phyloP scores from a whole-genome alignment of 1,284 basidiomycete genomes.

The Boletellus sp. region DNA sequence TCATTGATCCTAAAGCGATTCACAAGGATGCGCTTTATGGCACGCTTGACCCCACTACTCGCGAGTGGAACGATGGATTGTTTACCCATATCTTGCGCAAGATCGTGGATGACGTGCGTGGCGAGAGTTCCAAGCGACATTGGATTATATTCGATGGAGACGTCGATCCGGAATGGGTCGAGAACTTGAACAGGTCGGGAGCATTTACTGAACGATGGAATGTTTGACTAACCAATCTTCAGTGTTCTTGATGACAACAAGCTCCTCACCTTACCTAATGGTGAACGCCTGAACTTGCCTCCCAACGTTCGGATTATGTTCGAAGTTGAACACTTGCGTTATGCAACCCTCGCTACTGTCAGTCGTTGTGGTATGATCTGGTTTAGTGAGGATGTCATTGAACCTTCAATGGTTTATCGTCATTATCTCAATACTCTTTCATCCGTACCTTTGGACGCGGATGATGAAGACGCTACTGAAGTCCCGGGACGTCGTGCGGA shows the following conservation, averaged over 20 bases:
- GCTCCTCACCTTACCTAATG: slow-evolving; percentile 93
- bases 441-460: slow-evolving; percentile 79
- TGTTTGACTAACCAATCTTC: slow-evolving; percentile 12
- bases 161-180: slow-evolving; percentile 99
- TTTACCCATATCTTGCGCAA: slow-evolving; percentile 98
- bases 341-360: slow-evolving; percentile 97
- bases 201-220: slow-evolving; percentile 1
- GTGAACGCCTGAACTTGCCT: slow-evolving; percentile 96
- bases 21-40: slow-evolving; percentile 98
- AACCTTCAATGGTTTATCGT: slow-evolving; percentile 87
- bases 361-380: slow-evolving; percentile 99
- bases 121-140: slow-evolving; percentile 94
- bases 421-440: slow-evolving; percentile 84
- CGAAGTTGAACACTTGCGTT: slow-evolving; percentile 97
- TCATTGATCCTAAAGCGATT: slow-evolving; percentile 99
- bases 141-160: slow-evolving; percentile 99
- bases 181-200: slow-evolving; percentile 93
- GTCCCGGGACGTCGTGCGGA: slow-evolving; percentile 58
- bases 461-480: slow-evolving; percentile 81
- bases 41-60: slow-evolving; percentile 93
- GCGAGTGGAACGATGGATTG: slow-evolving; percentile 99
- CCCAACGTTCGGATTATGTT: slow-evolving; percentile 99
- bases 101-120: slow-evolving; percentile 97
- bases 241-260: slow-evolving; percentile 99
- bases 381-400: slow-evolving; percentile 97